These are phyloP conservation scores for Trametes versicolor DNA, from an alignment of 1,284 basidiomycete genomes.

Conservation along the genomic window DNA sequence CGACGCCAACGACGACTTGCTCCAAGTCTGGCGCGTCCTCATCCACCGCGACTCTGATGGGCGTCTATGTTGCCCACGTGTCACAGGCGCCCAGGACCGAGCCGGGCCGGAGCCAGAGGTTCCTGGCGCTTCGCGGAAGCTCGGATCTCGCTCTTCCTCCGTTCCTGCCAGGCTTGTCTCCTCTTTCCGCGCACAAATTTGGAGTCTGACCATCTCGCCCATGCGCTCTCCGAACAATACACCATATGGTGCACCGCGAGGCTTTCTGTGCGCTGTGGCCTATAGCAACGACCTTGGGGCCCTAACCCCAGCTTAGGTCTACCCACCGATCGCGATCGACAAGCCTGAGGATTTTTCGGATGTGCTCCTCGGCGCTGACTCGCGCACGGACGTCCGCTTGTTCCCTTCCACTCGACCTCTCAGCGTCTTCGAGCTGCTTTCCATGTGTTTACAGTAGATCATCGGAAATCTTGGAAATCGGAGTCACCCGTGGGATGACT, in stretches of 20 bases:
- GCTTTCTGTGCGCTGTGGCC: not conserved
- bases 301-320: constrained; percentile 1
- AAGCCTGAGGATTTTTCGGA: constrained; percentile 4
- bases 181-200: not conserved
- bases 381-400: not conserved
- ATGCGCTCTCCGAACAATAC: too few species aligned
- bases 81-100: not conserved
- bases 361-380: not conserved
- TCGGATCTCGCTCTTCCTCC: not conserved
- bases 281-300: not conserved
- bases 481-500: constrained; percentile 8
- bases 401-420: not conserved
- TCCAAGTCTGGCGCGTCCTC: not conserved
- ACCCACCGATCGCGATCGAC: constrained; percentile 1
- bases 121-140: not conserved
- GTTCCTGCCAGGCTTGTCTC: not conserved
- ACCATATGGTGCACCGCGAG: too few species aligned
- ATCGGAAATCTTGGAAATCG: not conserved
- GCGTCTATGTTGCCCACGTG: not conserved
- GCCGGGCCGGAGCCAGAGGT: not conserved
- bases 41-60: not conserved
- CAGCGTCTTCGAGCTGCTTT: not conserved
- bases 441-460: constrained; percentile 1
- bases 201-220: not conserved
- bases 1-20: constrained; percentile 13